phyloP scores from a whole-genome alignment of 495 filamentous ascomycete genomes.

The Penicillium cosmopolitanum region DNA sequence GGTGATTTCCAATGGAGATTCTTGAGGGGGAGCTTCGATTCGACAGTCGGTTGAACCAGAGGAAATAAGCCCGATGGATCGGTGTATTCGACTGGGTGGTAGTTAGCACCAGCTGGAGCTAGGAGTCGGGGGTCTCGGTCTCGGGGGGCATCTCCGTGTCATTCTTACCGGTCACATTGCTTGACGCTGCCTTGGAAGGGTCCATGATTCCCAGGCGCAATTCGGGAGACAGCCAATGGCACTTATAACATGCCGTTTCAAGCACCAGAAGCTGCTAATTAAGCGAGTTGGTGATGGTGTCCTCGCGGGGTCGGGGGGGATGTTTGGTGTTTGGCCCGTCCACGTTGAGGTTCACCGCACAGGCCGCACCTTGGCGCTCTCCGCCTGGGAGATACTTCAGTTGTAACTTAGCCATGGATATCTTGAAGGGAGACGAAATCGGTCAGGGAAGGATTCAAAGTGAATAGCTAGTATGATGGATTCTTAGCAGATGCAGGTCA shows the following conservation, averaged over 20 bases:
- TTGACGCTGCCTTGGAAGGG: conserved; percentile 50
- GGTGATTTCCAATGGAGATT: conserved; percentile 98
- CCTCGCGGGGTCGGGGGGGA: conserved; percentile 8
- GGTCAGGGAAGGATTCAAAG: too few relatives aligned
- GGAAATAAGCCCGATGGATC: conserved; percentile 88
- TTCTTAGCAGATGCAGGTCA: too few relatives aligned
- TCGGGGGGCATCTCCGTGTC: conserved; percentile 3
- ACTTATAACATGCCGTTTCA: conserved; percentile 38
- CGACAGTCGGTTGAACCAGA: conserved; percentile 74
- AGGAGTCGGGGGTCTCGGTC: not conserved
- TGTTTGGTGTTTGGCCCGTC: too few relatives aligned
- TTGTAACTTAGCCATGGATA: too few relatives aligned
- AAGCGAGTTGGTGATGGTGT: conserved; percentile 4
- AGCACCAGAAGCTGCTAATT: conserved; percentile 14
- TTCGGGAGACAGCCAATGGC: conserved; percentile 33
- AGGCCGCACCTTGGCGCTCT: conserved; percentile 23
- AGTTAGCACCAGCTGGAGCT: conserved; percentile 13
- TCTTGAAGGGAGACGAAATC: too few relatives aligned
- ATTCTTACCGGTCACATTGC: conserved; percentile 53
- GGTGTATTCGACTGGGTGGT: conserved; percentile 65
- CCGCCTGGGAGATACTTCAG: not conserved
- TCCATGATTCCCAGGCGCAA: conserved; percentile 48
- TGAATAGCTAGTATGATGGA: too few relatives aligned
- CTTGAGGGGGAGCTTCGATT: conserved; percentile 80
- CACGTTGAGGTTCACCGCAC: conserved; percentile 16